These are phyloP conservation scores for Arxiozyma heterogenica DNA, from an alignment of 1,139 yeast genomes.

Conservation along the genomic window DNA sequence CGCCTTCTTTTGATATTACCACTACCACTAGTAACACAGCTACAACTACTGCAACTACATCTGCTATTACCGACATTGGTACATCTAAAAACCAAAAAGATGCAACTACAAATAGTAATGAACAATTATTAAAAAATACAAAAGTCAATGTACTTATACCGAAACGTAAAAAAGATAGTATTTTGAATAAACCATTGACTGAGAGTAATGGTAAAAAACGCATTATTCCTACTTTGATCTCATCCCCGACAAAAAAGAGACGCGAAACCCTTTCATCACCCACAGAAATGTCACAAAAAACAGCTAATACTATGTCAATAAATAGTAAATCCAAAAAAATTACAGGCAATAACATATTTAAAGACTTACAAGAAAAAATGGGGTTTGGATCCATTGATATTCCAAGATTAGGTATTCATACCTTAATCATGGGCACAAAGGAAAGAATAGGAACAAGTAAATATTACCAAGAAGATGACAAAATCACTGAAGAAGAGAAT, in stretches of 20 bases:
- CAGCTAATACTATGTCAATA: background rate
- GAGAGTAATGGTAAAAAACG: slow-evolving; percentile 63
- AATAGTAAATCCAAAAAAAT: background rate
- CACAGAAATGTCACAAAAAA: background rate
- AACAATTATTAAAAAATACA: slow-evolving; percentile 13
- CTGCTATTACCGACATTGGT: background rate
- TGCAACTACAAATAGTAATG: slow-evolving; percentile 4
- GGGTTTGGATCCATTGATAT: slow-evolving; percentile 29
- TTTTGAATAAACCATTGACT: slow-evolving; percentile 24
- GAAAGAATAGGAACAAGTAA: slow-evolving; percentile 18
- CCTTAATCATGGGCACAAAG: slow-evolving; percentile 30
- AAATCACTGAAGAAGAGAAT: slow-evolving; percentile 25
- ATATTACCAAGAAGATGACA: slow-evolving; percentile 29
- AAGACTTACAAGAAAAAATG: slow-evolving; percentile 17
- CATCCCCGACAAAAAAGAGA: slow-evolving; percentile 30
- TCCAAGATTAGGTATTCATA: slow-evolving; percentile 34
- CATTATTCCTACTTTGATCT: slow-evolving; percentile 74
- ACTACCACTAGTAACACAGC: background rate
- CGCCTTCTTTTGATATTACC: background rate
- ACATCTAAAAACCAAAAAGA: background rate
- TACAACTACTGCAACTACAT: background rate
- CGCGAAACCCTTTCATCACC: background rate
- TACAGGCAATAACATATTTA: slow-evolving; percentile 5
- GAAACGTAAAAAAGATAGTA: slow-evolving; percentile 24
- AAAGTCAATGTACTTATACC: slow-evolving; percentile 23